Percentiles rank a stretch among this genome's conserved stretches.
Conservation (phyloP, 1,139 yeast genomes). For the Scheffersomyces quercinus region DNA sequence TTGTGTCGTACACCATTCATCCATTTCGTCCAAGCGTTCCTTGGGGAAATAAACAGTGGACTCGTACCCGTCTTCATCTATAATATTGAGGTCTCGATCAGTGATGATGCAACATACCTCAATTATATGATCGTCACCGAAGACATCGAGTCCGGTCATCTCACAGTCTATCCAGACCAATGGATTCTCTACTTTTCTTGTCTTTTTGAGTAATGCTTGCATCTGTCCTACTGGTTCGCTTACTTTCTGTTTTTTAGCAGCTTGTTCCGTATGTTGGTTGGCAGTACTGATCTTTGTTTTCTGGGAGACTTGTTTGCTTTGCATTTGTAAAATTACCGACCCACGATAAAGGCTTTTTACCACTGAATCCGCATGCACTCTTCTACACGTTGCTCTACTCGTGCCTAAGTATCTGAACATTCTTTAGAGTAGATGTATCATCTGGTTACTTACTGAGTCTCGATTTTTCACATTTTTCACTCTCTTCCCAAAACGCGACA, state of each 20-base stretch:
- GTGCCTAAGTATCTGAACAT: too few relatives aligned
- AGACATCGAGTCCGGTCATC: constrained; percentile 90
- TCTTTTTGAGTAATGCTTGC: not conserved
- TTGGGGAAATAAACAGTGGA: constrained; percentile 75
- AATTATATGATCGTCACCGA: constrained; percentile 69
- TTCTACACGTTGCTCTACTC: too few relatives aligned
- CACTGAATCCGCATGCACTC: too few relatives aligned
- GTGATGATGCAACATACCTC: constrained; percentile 92
- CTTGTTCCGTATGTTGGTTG: not conserved
- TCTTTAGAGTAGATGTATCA: too few relatives aligned
- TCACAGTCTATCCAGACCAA: constrained; percentile 83
- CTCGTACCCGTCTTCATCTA: constrained; percentile 75
- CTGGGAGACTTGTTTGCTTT: not conserved
- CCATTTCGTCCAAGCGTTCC: constrained; percentile 68
- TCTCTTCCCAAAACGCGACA: too few relatives aligned
- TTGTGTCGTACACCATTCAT: constrained; percentile 80
- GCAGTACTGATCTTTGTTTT: too few relatives aligned
- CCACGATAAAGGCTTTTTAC: not conserved
- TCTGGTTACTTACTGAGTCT: too few relatives aligned
- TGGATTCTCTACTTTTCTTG: constrained; percentile 23
- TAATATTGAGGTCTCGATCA: constrained; percentile 69
- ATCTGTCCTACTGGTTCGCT: not conserved
- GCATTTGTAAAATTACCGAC: not conserved
- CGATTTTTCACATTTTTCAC: too few relatives aligned
- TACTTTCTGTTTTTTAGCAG: not conserved